Percentiles rank a stretch among this genome's conserved stretches.
These are phyloP conservation scores for Talaromyces sp. DNA, from an alignment of 2,329 filamentous ascomycete species.

Conservation along the genomic window DNA sequence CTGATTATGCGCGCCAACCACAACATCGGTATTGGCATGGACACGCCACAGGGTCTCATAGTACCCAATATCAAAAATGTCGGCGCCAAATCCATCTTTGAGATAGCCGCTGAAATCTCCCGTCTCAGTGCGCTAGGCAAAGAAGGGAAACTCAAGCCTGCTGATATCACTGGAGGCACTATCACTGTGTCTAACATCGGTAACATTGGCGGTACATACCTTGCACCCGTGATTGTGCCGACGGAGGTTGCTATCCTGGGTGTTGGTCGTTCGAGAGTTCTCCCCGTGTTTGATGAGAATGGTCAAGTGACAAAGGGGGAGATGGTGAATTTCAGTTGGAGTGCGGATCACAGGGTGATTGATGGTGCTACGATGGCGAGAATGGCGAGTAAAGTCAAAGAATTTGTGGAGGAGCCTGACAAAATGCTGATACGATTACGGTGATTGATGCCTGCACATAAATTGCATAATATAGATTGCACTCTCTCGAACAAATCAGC, in stretches of 20 bases:
- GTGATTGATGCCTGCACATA: conserved; percentile 36
- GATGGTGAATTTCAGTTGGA: conserved; percentile 91
- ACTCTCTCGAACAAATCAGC: not conserved
- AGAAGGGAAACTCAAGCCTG: conserved; percentile 68
- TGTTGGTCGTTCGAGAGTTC: conserved; percentile 72
- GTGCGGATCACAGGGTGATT: conserved; percentile 88
- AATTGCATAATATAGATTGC: not conserved
- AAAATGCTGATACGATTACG: conserved; percentile 79
- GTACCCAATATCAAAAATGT: conserved; percentile 91
- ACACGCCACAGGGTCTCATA: conserved; percentile 80
- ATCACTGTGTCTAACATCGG: conserved; percentile 97
- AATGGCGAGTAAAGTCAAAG: conserved; percentile 76
- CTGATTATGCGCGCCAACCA: conserved; percentile 78
- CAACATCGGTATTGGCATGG: conserved; percentile 95
- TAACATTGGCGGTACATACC: conserved; percentile 86
- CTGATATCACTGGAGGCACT: conserved; percentile 79
- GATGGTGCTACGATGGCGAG: conserved; percentile 93
- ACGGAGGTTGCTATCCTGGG: conserved; percentile 90
- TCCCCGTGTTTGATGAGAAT: conserved; percentile 69
- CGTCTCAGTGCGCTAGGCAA: conserved; percentile 70
- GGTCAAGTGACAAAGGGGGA: conserved; percentile 68
- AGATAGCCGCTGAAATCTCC: conserved; percentile 71
- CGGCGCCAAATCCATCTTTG: conserved; percentile 68
- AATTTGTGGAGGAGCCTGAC: conserved; percentile 78
- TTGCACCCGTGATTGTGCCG: conserved; percentile 85